A percentile compares a stretch with the other conserved stretches of the same genome.
Conservation (phyloP, 2,329 filamentous ascomycete genomes). For the Fusarium goolgardi region DNA sequence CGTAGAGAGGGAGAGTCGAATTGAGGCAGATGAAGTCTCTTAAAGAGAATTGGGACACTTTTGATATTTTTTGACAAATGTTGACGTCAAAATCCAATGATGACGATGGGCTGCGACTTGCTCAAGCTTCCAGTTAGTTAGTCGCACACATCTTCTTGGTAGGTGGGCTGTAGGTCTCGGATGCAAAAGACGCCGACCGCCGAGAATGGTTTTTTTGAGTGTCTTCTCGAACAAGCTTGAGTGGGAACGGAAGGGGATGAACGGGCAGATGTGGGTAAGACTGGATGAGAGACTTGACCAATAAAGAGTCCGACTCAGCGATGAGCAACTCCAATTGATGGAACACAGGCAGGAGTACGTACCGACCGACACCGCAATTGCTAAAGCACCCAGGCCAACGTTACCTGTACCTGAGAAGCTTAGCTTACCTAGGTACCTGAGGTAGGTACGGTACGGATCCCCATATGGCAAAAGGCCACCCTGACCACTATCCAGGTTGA, state of each 20-base stretch:
- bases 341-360: conserved; percentile 23
- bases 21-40: conserved; percentile 19
- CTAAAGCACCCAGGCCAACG: conserved; percentile 1
- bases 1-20: background rate
- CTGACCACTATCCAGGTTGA: conserved; percentile 40
- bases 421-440: background rate
- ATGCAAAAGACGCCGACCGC: conserved; percentile 41
- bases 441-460: conserved; percentile 3
- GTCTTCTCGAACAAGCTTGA: background rate
- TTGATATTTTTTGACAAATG: conserved; percentile 35
- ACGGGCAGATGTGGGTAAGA: background rate
- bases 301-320: conserved; percentile 6
- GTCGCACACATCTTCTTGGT: conserved; percentile 37
- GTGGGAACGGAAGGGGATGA: background rate
- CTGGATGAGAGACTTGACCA: conserved; percentile 11
- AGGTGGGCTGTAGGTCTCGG: conserved; percentile 30
- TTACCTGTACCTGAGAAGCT: conserved; percentile 26
- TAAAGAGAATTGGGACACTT: conserved; percentile 15
- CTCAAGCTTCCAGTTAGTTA: conserved; percentile 30
- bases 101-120: conserved; percentile 44
- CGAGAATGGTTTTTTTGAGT: conserved; percentile 12
- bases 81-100: conserved; percentile 43
- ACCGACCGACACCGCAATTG: conserved; percentile 42
- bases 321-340: background rate
- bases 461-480: conserved; percentile 43